phyloP scores from a whole-genome alignment of 208 protist genomes.

The Wallacemonas rigidus region DNA sequence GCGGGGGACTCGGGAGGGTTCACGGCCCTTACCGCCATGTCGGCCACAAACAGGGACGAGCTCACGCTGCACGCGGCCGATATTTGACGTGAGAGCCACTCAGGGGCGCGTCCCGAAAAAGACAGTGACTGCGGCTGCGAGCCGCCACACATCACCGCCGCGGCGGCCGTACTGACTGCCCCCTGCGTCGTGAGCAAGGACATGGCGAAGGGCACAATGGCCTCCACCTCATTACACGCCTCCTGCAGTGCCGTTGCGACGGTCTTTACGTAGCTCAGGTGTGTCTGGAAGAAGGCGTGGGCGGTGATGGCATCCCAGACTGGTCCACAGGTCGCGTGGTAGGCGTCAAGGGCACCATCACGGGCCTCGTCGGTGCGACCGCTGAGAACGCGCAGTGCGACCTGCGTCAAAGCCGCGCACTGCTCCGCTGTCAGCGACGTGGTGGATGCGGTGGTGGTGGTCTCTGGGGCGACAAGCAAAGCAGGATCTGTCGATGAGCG shows the following conservation, averaged over 20 bases:
- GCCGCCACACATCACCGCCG: too few species aligned
- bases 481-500: too few species aligned
- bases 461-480: too few species aligned
- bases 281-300: constrained; percentile 25
- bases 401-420: background rate
- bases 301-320: constrained; percentile 39
- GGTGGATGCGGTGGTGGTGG: background rate
- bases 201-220: constrained; percentile 23
- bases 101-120: constrained; percentile 6
- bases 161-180: background rate
- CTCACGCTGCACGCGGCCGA: constrained; percentile 6
- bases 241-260: constrained; percentile 21
- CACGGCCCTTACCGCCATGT: background rate
- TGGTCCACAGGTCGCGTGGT: constrained; percentile 29
- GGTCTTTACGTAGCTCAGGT: constrained; percentile 23
- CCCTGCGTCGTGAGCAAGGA: constrained; percentile 1
- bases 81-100: constrained; percentile 8
- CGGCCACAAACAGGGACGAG: constrained; percentile 1
- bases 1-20: constrained; percentile 12
- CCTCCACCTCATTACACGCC: constrained; percentile 34
- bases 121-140: background rate
- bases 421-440: constrained; percentile 9
- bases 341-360: constrained; percentile 32
- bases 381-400: constrained; percentile 34
- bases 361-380: constrained; percentile 30